These are phyloP conservation scores for Melampsora americana DNA, from an alignment of 1,284 basidiomycete species.

Conservation along the genomic window DNA sequence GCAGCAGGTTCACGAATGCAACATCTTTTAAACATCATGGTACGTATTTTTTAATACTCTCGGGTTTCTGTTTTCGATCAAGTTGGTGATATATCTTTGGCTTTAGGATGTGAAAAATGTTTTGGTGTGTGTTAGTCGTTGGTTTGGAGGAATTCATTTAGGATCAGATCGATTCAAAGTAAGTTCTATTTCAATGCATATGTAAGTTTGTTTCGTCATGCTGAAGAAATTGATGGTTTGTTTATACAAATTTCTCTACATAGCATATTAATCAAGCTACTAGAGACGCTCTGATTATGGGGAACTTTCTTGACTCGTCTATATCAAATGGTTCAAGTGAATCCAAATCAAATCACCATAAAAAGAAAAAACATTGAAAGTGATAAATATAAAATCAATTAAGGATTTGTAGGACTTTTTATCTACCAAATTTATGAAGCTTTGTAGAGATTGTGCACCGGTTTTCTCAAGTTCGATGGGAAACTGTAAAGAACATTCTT, in stretches of 20 bases:
- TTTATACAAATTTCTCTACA: background rate
- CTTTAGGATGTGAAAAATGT: constrained; percentile 60
- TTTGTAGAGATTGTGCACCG: too few relatives aligned
- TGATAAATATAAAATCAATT: too few relatives aligned
- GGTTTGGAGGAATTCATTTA: constrained; percentile 62
- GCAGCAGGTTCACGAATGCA: constrained; percentile 81
- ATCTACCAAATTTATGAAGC: too few relatives aligned
- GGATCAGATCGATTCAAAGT: constrained; percentile 81
- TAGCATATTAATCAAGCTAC: constrained; percentile 80
- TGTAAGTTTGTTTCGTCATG: background rate
- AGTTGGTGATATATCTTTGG: too few relatives aligned
- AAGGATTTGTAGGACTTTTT: too few relatives aligned
- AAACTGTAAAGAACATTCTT: too few relatives aligned
- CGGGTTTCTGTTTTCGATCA: background rate
- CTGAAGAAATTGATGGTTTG: background rate
- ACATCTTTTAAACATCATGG: constrained; percentile 81
- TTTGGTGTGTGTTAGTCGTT: constrained; percentile 68
- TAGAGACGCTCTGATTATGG: constrained; percentile 74
- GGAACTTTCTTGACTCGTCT: constrained; percentile 60
- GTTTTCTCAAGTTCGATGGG: too few relatives aligned
- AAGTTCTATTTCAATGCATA: background rate
- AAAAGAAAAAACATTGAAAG: constrained; percentile 17
- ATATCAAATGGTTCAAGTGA: background rate
- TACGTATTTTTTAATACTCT: constrained; percentile 56
- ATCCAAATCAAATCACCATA: background rate